These are phyloP conservation scores for Draba incana DNA, from an alignment of 345 rosid species.

Conservation along the genomic window DNA sequence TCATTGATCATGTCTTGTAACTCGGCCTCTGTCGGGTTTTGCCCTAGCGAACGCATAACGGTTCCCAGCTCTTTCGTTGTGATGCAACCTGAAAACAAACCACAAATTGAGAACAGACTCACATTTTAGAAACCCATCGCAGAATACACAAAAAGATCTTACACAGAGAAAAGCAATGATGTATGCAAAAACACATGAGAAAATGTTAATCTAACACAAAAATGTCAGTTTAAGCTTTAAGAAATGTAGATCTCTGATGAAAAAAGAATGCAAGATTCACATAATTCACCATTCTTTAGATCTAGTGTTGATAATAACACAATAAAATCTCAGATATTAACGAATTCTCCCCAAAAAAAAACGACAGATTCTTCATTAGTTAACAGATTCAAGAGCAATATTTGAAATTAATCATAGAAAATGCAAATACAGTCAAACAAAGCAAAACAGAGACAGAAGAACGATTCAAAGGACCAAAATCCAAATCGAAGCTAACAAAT, in stretches of 20 bases:
- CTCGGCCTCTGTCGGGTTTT: conserved; percentile 61
- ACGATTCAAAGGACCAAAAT: neutral
- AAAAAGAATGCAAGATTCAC: neutral
- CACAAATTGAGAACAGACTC: neutral
- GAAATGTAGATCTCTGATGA: neutral
- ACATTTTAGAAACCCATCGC: neutral
- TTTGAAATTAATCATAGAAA: neutral
- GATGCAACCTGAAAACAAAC: conserved; percentile 44
- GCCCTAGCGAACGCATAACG: conserved; percentile 60
- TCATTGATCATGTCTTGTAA: conserved; percentile 58
- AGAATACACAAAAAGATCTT: neutral
- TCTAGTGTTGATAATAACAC: too few relatives aligned
- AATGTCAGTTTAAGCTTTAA: neutral
- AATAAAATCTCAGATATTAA: neutral
- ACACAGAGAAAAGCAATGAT: neutral
- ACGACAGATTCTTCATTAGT: neutral
- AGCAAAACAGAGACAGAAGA: neutral
- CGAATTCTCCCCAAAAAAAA: neutral
- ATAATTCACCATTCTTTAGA: too few relatives aligned
- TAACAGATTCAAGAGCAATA: too few relatives aligned
- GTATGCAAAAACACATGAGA: too few relatives aligned
- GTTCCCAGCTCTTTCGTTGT: conserved; percentile 59
- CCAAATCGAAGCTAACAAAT: conserved; percentile 20
- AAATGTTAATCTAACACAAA: neutral
- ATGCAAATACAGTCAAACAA: neutral